These are phyloP conservation scores for Sarcomyxa edulis DNA, from an alignment of 768 basidiomycete genomes.

Conservation along the genomic window DNA sequence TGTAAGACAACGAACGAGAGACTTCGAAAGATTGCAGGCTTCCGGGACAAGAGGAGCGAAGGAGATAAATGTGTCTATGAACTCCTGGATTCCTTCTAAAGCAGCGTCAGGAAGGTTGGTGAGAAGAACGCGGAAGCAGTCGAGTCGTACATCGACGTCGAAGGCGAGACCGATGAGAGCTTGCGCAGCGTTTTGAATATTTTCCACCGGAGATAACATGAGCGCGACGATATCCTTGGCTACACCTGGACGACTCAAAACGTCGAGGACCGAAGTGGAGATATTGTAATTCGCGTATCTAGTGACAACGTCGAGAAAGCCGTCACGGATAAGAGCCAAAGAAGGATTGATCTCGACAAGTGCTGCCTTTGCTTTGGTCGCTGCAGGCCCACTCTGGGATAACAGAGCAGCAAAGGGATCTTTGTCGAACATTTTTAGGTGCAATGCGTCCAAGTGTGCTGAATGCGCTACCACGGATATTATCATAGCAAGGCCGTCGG, in stretches of 20 bases:
- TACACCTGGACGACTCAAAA: conserved; percentile 53
- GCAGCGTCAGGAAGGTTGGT: conserved; percentile 59
- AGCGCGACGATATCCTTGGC: conserved; percentile 58
- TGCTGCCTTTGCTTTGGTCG: conserved; percentile 18
- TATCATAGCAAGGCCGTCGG: conserved; percentile 51
- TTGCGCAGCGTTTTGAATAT: conserved; percentile 71
- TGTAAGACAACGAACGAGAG: conserved; percentile 86
- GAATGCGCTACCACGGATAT: conserved; percentile 52
- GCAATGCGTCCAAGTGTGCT: conserved; percentile 64
- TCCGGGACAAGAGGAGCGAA: conserved; percentile 69
- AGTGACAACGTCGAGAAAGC: conserved; percentile 58
- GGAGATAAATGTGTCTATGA: conserved; percentile 58
- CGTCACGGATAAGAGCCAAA: conserved; percentile 50
- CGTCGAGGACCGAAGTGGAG: conserved; percentile 41
- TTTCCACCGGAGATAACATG: conserved; percentile 78
- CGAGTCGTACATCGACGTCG: conserved; percentile 83
- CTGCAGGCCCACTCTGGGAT: conserved; percentile 5
- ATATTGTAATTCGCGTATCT: conserved; percentile 60
- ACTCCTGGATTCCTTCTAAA: conserved; percentile 66
- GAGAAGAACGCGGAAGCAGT: conserved; percentile 81
- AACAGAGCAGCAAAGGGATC: conserved; percentile 11
- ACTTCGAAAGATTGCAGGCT: conserved; percentile 84
- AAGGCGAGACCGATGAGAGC: conserved; percentile 80
- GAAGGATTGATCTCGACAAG: conserved; percentile 59
- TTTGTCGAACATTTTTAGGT: conserved; percentile 40